phyloP scores from a whole-genome alignment of 108 stramenopile genomes.

The Nitzschia putrida region DNA sequence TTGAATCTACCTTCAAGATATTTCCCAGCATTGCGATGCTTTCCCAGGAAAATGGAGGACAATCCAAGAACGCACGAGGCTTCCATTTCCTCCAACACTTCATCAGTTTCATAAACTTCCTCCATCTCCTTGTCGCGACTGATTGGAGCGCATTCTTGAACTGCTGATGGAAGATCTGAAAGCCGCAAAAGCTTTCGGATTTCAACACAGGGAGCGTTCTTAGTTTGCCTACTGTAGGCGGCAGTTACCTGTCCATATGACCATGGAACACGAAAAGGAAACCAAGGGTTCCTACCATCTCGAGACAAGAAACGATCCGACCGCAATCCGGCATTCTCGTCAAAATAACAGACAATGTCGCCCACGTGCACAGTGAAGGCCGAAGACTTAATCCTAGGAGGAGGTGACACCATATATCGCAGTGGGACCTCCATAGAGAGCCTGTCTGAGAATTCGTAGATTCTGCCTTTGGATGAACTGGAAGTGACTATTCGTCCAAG shows the following conservation, averaged over 20 bases:
- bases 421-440: too few relatives aligned
- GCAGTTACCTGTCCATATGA: constrained; percentile 38
- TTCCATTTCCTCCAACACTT: constrained; percentile 28
- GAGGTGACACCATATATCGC: too few relatives aligned
- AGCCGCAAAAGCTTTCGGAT: constrained; percentile 38
- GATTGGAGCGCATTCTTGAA: constrained; percentile 16
- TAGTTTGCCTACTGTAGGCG: constrained; percentile 14
- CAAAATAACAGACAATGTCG: constrained; percentile 40
- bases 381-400: too few relatives aligned
- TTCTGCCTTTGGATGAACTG: too few relatives aligned
- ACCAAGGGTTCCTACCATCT: constrained; percentile 26
- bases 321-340: constrained; percentile 10
- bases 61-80: constrained; percentile 42
- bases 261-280: constrained; percentile 43
- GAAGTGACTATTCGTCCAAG: too few relatives aligned
- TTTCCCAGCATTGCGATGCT: constrained; percentile 14
- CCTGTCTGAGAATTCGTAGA: too few relatives aligned
- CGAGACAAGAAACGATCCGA: constrained; percentile 1
- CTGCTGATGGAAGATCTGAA: constrained; percentile 28
- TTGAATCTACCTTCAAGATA: not conserved
- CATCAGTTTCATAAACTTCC: constrained; percentile 59
- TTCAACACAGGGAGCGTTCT: constrained; percentile 24
- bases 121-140: constrained; percentile 18
- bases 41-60: constrained; percentile 37
- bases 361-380: constrained; percentile 26